Evolutionary conservation across 257 asterid genomes (phyloP).

Genomic region (Salvia miltiorrhiza): DNA sequence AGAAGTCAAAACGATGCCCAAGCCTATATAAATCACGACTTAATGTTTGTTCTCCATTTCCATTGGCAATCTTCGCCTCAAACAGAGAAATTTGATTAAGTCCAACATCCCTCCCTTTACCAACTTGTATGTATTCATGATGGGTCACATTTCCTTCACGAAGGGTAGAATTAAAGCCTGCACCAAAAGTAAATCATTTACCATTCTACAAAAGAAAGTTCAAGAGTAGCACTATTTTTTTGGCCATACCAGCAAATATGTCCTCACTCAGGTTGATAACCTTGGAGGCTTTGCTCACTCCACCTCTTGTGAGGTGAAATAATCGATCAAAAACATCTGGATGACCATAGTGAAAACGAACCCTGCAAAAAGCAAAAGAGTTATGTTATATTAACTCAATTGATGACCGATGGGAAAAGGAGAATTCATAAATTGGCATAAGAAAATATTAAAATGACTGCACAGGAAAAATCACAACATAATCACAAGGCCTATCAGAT

Average conservation of each 20-base stretch:
- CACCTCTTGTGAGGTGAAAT: slow-evolving; percentile 96
- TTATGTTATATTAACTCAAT: neutral
- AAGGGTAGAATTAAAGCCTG: slow-evolving; percentile 96
- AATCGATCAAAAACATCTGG: slow-evolving; percentile 97
- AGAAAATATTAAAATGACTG: neutral
- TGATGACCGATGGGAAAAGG: neutral
- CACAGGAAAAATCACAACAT: neutral
- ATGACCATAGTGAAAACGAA: slow-evolving; percentile 98
- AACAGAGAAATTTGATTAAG: slow-evolving; percentile 95
- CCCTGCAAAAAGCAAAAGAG: slow-evolving; percentile 46
- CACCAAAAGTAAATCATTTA: neutral
- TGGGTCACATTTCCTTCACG: slow-evolving; percentile 99
- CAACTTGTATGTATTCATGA: slow-evolving; percentile 98
- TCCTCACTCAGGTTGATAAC: slow-evolving; percentile 91
- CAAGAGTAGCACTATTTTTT: neutral
- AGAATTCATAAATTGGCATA: neutral
- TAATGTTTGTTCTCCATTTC: slow-evolving; percentile 96
- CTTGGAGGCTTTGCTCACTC: slow-evolving; percentile 94
- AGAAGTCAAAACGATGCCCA: slow-evolving; percentile 98
- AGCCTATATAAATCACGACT: slow-evolving; percentile 94
- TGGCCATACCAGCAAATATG: slow-evolving; percentile 65
- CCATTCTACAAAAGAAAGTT: neutral
- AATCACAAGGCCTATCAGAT: neutral
- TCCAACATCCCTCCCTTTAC: slow-evolving; percentile 98
- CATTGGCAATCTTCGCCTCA: slow-evolving; percentile 97